Evolutionary conservation across 179 eudicot genomes (phyloP).

Genomic region (Kewa caespitosa): DNA sequence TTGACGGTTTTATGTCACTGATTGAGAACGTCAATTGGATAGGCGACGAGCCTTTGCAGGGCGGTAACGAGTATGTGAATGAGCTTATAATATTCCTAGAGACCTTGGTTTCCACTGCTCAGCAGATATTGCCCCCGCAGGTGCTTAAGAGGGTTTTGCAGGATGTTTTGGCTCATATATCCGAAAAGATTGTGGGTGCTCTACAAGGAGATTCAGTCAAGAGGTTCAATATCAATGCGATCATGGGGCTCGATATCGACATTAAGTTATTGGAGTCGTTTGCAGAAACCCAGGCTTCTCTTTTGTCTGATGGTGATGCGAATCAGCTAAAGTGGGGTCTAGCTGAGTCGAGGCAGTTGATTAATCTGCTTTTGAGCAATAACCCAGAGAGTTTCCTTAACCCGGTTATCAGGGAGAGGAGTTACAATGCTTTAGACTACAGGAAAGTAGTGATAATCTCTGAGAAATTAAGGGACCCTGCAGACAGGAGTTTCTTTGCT

Average conservation of each 20-base stretch:
- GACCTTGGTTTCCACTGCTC: slow-evolving; percentile 89
- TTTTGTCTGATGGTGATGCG: slow-evolving; percentile 68
- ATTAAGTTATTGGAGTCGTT: slow-evolving; percentile 72
- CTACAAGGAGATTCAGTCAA: slow-evolving; percentile 77
- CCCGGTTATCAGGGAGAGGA: slow-evolving; percentile 90
- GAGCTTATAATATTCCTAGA: slow-evolving; percentile 90
- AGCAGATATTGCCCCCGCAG: slow-evolving; percentile 79
- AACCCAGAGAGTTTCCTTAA: slow-evolving; percentile 90
- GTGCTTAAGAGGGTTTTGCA: slow-evolving; percentile 74
- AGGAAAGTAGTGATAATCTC: slow-evolving; percentile 77
- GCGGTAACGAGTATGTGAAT: slow-evolving; percentile 87
- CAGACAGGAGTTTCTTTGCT: slow-evolving; percentile 76
- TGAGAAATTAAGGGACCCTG: slow-evolving; percentile 77
- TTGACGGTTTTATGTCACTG: slow-evolving; percentile 75
- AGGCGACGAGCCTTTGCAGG: slow-evolving; percentile 74
- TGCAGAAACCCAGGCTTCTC: slow-evolving; percentile 68
- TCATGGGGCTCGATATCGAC: slow-evolving; percentile 81
- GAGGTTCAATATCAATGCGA: slow-evolving; percentile 72
- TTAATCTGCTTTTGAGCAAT: slow-evolving; percentile 80
- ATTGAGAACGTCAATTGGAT: slow-evolving; percentile 94
- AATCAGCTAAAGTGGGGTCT: slow-evolving; percentile 61
- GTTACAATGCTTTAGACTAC: slow-evolving; percentile 82
- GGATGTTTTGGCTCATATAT: slow-evolving; percentile 82
- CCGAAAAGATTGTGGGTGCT: slow-evolving; percentile 74
- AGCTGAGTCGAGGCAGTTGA: slow-evolving; percentile 75